Base-by-base conservation (phyloP, 169 alveolate species). In the Babesia ovis region DNA sequence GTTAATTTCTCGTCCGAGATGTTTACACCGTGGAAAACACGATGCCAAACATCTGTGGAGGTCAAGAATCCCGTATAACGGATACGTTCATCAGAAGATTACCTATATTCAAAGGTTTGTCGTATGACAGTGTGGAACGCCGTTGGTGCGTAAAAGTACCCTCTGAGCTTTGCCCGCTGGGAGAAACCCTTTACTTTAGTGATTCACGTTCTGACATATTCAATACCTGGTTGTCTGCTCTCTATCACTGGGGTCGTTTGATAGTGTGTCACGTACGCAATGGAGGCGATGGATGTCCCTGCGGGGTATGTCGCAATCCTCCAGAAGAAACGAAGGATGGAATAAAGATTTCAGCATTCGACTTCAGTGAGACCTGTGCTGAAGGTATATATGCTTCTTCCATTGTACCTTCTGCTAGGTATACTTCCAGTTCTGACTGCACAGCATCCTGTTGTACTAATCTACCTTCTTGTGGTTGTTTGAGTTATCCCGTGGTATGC, bases 131-230 rank as follows among this genome's bases (percentile, higher is more conserved):
- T n/a, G 53, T 0, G 25, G 12, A 3, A 20, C 55, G 51, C 20
- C 45, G 74, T 20, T 64, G 74, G 74, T 34, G 74, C 32, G 74
- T 64, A 29, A 64, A 4, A 5, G 62, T 64, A 4, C 74, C 74
- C 11, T 42, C 46, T 4, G 74, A 45, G n/a, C 3, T 64, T 8
- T 64, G 74, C 48, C 35, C 59, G 12, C 16, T 37, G 12, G 74
- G 74, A 11, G 53, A 25, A 9, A 3, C 62, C 6, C 48, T 64
- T 43, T 48, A 48, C 62, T 64, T 64, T 39, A 64, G 74, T 31
- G 27, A 42, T 2, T 34, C 59, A 20, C 23, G 51, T 12, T 20
- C 27, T 29, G 74, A 50, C 74, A 1, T 3, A 1, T 2, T 18
- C 20, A 12, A 43, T 25, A 25, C 61, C 22, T 64, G 74, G 74